phyloP scores from a whole-genome alignment of 2,329 filamentous ascomycete species.

The Colletotrichum theobromicola region DNA sequence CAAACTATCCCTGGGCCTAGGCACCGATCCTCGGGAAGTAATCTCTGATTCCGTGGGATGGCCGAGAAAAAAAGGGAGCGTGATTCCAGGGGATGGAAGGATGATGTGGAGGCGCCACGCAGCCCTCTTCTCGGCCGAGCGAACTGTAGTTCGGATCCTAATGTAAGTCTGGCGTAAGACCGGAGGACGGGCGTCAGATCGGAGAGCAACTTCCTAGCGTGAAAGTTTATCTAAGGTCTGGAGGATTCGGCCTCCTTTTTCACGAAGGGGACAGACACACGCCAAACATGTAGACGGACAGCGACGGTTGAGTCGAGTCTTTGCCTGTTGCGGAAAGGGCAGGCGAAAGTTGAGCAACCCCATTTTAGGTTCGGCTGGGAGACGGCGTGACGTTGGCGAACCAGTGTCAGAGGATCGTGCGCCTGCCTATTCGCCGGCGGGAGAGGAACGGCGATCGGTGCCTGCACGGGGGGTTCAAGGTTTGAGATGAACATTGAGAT shows the following conservation, averaged over 20 bases:
- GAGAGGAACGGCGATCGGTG: not conserved
- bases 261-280: not conserved
- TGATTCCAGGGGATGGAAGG: not conserved
- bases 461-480: not conserved
- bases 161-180: not conserved
- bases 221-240: slow-evolving; percentile 1
- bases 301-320: not conserved
- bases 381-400: not conserved
- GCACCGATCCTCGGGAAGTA: not conserved
- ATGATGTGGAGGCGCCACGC: not conserved
- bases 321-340: not conserved
- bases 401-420: not conserved
- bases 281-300: not conserved
- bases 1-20: not conserved
- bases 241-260: not conserved
- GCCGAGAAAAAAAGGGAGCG: not conserved
- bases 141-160: not conserved
- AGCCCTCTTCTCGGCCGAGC: slow-evolving; percentile 2
- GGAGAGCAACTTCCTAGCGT: not conserved
- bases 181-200: not conserved
- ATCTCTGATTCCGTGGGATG: not conserved
- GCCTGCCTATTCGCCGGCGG: not conserved
- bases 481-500: slow-evolving; percentile 7
- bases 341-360: not conserved
- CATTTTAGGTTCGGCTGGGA: not conserved